Percentiles rank a stretch among this genome's conserved stretches.
These are phyloP conservation scores for Phaeotremella skinneri DNA, from an alignment of 768 basidiomycete species.

Conservation along the genomic window DNA sequence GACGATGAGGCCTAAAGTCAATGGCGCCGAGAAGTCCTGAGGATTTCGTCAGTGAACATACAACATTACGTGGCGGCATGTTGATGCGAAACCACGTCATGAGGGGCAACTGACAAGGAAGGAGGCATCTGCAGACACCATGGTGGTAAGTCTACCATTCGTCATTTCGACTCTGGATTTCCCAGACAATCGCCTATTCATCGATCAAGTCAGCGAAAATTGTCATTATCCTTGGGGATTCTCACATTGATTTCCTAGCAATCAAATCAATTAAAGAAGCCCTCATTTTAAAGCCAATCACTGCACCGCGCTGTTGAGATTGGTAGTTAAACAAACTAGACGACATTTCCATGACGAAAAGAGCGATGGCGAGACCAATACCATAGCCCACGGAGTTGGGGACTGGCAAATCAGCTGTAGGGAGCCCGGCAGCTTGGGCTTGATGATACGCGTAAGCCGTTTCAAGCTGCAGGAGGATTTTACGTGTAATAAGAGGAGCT, in stretches of 20 bases:
- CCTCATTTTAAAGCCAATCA: conserved; percentile 23
- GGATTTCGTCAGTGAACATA: conserved; percentile 47
- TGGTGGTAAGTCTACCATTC: conserved; percentile 67
- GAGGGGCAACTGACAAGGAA: conserved; percentile 55
- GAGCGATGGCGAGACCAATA: conserved; percentile 61
- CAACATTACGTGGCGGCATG: neutral
- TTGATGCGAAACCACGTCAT: neutral
- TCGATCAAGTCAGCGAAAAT: neutral
- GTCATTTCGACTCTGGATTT: conserved; percentile 61
- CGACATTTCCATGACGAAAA: conserved; percentile 58
- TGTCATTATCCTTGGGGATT: neutral
- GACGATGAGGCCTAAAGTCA: conserved; percentile 43
- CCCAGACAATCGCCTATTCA: conserved; percentile 59
- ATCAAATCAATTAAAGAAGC: conserved; percentile 54
- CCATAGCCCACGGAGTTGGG: conserved; percentile 63
- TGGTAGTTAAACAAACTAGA: conserved; percentile 18
- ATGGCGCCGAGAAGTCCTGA: conserved; percentile 25
- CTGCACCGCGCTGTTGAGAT: conserved; percentile 16
- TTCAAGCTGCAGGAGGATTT: conserved; percentile 22
- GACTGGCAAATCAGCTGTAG: conserved; percentile 26
- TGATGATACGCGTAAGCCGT: conserved; percentile 46
- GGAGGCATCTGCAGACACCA: conserved; percentile 65
- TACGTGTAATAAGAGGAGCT: conserved; percentile 24
- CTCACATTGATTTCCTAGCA: conserved; percentile 63
- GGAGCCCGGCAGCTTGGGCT: conserved; percentile 41